Base-by-base conservation (phyloP, 106 monocot genomes). In the Acorus calamus region DNA sequence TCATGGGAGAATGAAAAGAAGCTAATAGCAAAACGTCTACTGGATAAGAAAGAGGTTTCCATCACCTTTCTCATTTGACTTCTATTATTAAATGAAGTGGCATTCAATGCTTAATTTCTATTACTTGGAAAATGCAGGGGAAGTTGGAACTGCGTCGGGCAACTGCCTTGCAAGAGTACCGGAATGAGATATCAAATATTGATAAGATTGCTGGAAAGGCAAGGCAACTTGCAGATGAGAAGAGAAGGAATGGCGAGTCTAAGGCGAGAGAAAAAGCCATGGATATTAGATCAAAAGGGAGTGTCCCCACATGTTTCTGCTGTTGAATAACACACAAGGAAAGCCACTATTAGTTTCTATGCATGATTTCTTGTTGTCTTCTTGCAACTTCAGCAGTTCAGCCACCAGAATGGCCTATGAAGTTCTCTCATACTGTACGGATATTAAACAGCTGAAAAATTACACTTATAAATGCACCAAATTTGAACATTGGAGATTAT, bases 1-100 rank as follows among this genome's bases (percentile, higher is more conserved):
- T 73, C 84, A 61, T 84, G 84, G 88, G 84, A 84, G 70, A 81
- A 72, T 55, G 63, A 78, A 58, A 88, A 81, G 75, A 88, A 73
- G 66, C 11, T 13, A 8, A 84, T 78, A 53, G 81, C 78, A 2
- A 70, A 78, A 64, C 50, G 72, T 45, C 59, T 56, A 13, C n/a
- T 70, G 62, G 81, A 75, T 1, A 65, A 47, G 47, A 80, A 78
- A 71, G 73, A 78, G 88, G 88, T 86, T 63, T 74, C 7, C 5
- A 28, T 28, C 28, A 28, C 28, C 28, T 28, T 0, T 28, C 28
- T 28, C 28, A 28, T 28, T 28, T 28, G 28, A 28, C 28, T 28
- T 28, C 28, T 28, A 28, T 28, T 28, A 28, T 1, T 28, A 28
- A 28, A 28, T 28, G 28, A 28, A 28, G 28, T 28, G 28, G 28